Evolutionary conservation across 2,329 filamentous ascomycete genomes (phyloP).

Genomic region (Neonectria coccinea): DNA sequence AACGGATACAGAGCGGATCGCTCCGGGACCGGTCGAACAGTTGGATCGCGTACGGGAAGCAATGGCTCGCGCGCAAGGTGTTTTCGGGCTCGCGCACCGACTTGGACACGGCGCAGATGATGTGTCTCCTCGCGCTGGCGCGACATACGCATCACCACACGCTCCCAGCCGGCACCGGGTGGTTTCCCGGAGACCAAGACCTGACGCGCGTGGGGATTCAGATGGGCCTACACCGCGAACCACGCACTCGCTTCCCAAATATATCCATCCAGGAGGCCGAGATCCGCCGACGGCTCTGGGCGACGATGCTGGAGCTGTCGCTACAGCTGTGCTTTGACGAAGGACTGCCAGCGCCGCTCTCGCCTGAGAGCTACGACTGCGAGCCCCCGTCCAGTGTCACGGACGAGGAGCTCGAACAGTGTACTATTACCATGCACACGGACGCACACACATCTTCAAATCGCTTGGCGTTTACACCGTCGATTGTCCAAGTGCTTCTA

Average conservation of each 20-base stretch:
- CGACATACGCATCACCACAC: conserved; percentile 35
- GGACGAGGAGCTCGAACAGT: conserved; percentile 16
- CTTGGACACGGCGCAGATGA: conserved; percentile 41
- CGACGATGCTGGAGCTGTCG: conserved; percentile 60
- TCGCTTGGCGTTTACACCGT: conserved; percentile 7
- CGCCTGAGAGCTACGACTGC: conserved; percentile 58
- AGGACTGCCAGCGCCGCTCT: conserved; percentile 58
- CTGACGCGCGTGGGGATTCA: conserved; percentile 57
- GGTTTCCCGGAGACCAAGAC: conserved; percentile 24
- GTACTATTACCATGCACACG: background rate
- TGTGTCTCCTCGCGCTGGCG: conserved; percentile 48
- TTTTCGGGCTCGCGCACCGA: conserved; percentile 14
- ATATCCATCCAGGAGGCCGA: conserved; percentile 56
- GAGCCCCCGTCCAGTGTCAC: conserved; percentile 51
- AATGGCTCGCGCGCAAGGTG: conserved; percentile 35
- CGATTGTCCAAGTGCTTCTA: conserved; percentile 19
- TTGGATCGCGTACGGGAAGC: conserved; percentile 40
- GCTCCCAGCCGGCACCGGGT: conserved; percentile 8
- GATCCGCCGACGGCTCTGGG: conserved; percentile 62
- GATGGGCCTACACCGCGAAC: conserved; percentile 65
- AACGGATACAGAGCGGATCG: conserved; percentile 37
- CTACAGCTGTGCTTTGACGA: conserved; percentile 58
- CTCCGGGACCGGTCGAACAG: conserved; percentile 32
- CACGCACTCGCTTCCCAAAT: conserved; percentile 52
- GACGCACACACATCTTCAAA: background rate